Percentiles rank a stretch among this genome's conserved stretches.
These are phyloP conservation scores for Tillandsia fasciculata DNA, from an alignment of 176 grass and related monocot genomes.

Conservation along the genomic window DNA sequence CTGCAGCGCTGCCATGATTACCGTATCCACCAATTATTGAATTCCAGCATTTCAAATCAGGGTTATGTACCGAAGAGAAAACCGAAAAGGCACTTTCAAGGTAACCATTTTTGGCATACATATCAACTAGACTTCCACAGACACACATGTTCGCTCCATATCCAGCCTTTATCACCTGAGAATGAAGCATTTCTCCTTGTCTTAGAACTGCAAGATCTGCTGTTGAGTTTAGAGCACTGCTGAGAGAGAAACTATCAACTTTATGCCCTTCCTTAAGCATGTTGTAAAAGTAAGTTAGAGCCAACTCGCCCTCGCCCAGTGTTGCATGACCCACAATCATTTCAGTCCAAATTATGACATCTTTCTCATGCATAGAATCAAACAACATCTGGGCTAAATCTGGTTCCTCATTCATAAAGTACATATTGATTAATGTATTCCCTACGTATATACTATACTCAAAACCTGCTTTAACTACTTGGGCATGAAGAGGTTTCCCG, in stretches of 20 bases:
- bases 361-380: slow-evolving; percentile 36
- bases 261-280: slow-evolving; percentile 60
- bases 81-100: slow-evolving; percentile 35
- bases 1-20: slow-evolving; percentile 51
- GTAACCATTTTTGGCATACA: slow-evolving; percentile 76
- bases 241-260: slow-evolving; percentile 81
- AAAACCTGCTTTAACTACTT: slow-evolving; percentile 45
- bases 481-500: slow-evolving; percentile 60
- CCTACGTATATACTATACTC: slow-evolving; percentile 56
- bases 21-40: slow-evolving; percentile 75
- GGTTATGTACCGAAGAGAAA: slow-evolving; percentile 40
- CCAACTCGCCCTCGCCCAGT: slow-evolving; percentile 57
- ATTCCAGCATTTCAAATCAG: slow-evolving; percentile 94
- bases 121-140: slow-evolving; percentile 69
- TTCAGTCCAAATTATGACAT: slow-evolving; percentile 93
- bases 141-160: slow-evolving; percentile 63
- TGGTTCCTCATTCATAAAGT: slow-evolving; percentile 58
- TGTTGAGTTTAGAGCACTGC: slow-evolving; percentile 58
- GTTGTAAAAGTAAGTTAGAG: slow-evolving; percentile 52
- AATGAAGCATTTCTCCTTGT: slow-evolving; percentile 74
- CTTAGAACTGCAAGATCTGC: slow-evolving; percentile 59
- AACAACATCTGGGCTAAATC: slow-evolving; percentile 48
- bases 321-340: slow-evolving; percentile 77
- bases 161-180: slow-evolving; percentile 55
- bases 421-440: slow-evolving; percentile 88